Conservation (phyloP, 2,329 filamentous ascomycete genomes). For the Dactylonectria macrodidyma region DNA sequence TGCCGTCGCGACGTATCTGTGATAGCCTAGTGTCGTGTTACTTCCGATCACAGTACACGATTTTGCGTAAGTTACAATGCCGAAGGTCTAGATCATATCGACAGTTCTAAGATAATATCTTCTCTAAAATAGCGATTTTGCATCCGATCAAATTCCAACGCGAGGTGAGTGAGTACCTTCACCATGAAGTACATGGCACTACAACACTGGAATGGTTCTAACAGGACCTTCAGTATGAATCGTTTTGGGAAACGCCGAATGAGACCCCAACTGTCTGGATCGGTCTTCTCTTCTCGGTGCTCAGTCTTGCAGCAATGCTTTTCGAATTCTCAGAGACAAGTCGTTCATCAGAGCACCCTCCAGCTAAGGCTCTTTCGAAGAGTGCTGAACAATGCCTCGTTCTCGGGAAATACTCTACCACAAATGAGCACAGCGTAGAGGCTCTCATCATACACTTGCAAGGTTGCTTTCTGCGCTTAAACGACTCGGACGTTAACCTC, state of each 20-base stretch:
- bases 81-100: too few species aligned
- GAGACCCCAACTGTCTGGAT: conserved; percentile 60
- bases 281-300: conserved; percentile 61
- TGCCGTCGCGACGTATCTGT: conserved; percentile 47
- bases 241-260: conserved; percentile 59
- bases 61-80: conserved; percentile 40
- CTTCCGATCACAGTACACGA: conserved; percentile 45
- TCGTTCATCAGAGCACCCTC: conserved; percentile 23
- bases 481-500: conserved; percentile 54
- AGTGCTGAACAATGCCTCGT: conserved; percentile 59
- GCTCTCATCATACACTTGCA: conserved; percentile 59
- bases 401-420: conserved; percentile 60
- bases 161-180: conserved; percentile 35
- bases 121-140: conserved; percentile 38
- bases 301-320: conserved; percentile 56
- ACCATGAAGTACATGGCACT: too few species aligned
- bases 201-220: background rate
- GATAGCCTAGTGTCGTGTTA: conserved; percentile 52
- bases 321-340: conserved; percentile 42
- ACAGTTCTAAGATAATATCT: too few species aligned
- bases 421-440: conserved; percentile 59
- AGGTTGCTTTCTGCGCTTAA: conserved; percentile 49
- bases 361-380: conserved; percentile 38
- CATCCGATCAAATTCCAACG: conserved; percentile 49
- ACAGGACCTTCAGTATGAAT: conserved; percentile 53